A percentile compares a stretch with the other conserved stretches of the same genome.
Conservation (phyloP, 257 asterid genomes). For the Solanum ossicruentum region DNA sequence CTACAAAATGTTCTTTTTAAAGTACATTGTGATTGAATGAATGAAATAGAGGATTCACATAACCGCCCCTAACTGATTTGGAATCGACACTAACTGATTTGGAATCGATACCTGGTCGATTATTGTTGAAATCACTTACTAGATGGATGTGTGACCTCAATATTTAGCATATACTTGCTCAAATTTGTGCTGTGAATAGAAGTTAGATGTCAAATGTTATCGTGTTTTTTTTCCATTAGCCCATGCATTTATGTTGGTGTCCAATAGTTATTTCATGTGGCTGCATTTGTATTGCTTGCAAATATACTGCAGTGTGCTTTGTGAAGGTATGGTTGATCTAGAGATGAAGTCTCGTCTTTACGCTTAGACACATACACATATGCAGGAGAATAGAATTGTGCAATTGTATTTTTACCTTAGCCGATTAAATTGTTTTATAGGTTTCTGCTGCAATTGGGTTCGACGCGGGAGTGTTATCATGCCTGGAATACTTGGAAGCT, state of each 20-base stretch:
- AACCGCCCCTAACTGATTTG: not conserved
- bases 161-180: not conserved
- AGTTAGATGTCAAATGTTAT: not conserved
- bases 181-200: not conserved
- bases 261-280: not conserved
- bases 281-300: not conserved
- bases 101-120: not conserved
- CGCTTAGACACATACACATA: not conserved
- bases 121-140: not conserved
- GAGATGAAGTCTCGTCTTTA: not conserved
- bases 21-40: not conserved
- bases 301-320: not conserved
- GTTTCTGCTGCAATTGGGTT: conserved; percentile 93
- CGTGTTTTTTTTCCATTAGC: not conserved
- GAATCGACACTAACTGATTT: not conserved
- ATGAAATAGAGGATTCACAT: not conserved
- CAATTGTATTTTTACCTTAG: not conserved
- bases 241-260: not conserved
- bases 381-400: too few species aligned
- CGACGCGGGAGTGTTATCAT: conserved; percentile 78
- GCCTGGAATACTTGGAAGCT: conserved; percentile 93
- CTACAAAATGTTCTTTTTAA: not conserved
- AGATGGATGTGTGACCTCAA: not conserved
- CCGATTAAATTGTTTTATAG: conserved; percentile 16
- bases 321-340: not conserved